phyloP scores from a whole-genome alignment of 331 rosid genomes.

The Malus hybrid region DNA sequence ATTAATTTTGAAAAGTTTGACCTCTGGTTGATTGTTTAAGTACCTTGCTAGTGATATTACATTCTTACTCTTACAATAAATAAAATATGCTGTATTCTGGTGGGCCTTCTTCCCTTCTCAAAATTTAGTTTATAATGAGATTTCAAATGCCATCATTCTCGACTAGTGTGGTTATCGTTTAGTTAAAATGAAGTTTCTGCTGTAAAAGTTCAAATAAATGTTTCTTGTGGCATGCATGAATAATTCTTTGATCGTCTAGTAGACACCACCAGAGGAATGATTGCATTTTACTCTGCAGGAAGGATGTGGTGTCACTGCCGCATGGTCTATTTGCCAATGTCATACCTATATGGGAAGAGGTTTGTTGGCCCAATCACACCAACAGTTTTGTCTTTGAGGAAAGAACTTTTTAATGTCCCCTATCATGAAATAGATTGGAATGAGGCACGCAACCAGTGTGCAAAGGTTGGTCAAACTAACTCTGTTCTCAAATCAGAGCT shows the following conservation, averaged over 20 bases:
- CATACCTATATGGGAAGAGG: slow-evolving; percentile 84
- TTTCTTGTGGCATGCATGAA: not conserved
- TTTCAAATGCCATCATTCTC: not conserved
- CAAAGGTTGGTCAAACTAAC: slow-evolving; percentile 63
- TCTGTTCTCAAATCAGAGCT: not conserved
- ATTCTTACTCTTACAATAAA: not conserved
- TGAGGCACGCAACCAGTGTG: slow-evolving; percentile 62
- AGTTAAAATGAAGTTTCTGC: not conserved
- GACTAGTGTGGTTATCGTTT: not conserved
- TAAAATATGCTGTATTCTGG: not conserved
- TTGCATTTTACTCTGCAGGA: slow-evolving; percentile 39
- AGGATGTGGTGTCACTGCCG: slow-evolving; percentile 99
- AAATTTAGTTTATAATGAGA: not conserved
- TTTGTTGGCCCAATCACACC: slow-evolving; percentile 80
- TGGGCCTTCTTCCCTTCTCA: not conserved
- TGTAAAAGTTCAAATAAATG: not conserved
- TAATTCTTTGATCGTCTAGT: not conserved
- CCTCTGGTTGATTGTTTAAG: not conserved
- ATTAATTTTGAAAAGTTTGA: not conserved
- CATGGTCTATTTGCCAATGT: slow-evolving; percentile 95
- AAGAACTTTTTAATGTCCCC: slow-evolving; percentile 57
- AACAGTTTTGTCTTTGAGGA: slow-evolving; percentile 57
- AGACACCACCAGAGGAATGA: not conserved
- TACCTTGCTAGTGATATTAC: not conserved
- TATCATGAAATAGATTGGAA: slow-evolving; percentile 84